Base-by-base conservation (phyloP, 2,329 filamentous ascomycete genomes). In the Periconia sp. region DNA sequence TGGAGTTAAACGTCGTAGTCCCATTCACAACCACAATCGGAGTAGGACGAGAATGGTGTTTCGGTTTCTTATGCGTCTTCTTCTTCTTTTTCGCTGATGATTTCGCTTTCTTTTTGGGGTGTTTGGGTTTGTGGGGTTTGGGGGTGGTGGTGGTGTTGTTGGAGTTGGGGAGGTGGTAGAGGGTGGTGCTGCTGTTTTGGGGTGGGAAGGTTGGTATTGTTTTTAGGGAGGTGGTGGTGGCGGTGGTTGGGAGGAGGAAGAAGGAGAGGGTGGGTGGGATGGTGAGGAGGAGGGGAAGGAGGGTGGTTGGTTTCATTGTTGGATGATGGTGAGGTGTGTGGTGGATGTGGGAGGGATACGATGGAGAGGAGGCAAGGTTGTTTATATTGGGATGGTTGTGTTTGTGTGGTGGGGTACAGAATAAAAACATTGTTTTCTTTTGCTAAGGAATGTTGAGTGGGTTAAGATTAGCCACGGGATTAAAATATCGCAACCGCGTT, bases 401-500 rank as follows among this genome's bases (percentile, higher is more conserved):
- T 27, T 27, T 27, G 23, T 27, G 23, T 37, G 33, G 6, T 5
- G 33, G 6, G 33, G 33, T 37, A n/a, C 33, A 13, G 3, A 11
- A 37, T 6, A 13, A 37, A 11, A 11, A 11, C 5, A 37, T 37
- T 13, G 33, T 14, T 37, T 37, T 6, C 13, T 13, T 13, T 14
- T 37, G 13, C 33, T n/a, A 37, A n/a, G 33, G 33, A 37, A 37
- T 37, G 33, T n/a, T 6, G 33, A 27, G 8, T 27, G 5, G 23
- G 8, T 27, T n/a, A n/a, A 5, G 11, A 37, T 37, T 13, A 11
- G 33, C 3, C 6, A 11, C 33, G 3, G 33, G 27, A 30, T 17
- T 68, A 74, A 48, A 73, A 71, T 20, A 74, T 73, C 0, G 70
- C 71, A 17, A 74, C 69, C 3, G 69, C 71, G 53, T 74, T 74